A percentile compares a stretch with the other conserved stretches of the same genome.
phyloP scores from a whole-genome alignment of 108 stramenopile genomes.

The Pseudonitzschia delicatissima region DNA sequence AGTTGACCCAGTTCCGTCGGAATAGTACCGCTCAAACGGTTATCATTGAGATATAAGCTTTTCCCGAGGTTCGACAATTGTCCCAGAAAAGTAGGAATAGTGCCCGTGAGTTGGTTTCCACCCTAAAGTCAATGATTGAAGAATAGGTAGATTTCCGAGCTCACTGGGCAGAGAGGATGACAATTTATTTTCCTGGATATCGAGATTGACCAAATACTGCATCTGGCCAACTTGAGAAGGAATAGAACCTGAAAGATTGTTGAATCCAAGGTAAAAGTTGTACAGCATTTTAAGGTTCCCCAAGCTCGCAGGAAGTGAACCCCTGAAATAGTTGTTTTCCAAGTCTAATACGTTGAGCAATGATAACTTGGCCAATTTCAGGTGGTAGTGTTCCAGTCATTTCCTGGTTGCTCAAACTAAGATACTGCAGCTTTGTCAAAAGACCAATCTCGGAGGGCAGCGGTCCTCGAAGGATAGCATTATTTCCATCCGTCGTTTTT shows the following conservation, averaged over 20 bases:
- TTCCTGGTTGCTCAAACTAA: slow-evolving; percentile 21
- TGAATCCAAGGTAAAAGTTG: slow-evolving; percentile 37
- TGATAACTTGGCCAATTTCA: slow-evolving; percentile 17
- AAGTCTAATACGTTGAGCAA: slow-evolving; percentile 19
- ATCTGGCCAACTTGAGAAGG: slow-evolving; percentile 28
- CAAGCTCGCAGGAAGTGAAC: slow-evolving; percentile 45
- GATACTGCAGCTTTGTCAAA: slow-evolving; percentile 12
- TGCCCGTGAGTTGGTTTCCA: slow-evolving; percentile 34
- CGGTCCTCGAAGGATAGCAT: slow-evolving; percentile 15
- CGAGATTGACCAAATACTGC: slow-evolving; percentile 8
- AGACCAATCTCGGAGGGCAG: slow-evolving; percentile 40
- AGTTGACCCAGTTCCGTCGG: slow-evolving; percentile 20
- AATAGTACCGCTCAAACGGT: slow-evolving; percentile 13
- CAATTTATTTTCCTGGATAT: slow-evolving; percentile 24
- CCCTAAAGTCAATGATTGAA: slow-evolving; percentile 20
- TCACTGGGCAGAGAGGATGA: slow-evolving; percentile 19
- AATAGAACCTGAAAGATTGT: slow-evolving; percentile 12
- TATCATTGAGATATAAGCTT: slow-evolving; percentile 2
- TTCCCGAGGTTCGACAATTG: slow-evolving; percentile 14
- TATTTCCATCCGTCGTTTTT: neutral
- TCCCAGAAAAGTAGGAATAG: slow-evolving; percentile 36
- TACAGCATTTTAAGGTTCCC: slow-evolving; percentile 35
- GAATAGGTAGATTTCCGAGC: slow-evolving; percentile 9
- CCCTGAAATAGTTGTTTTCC: slow-evolving; percentile 40
- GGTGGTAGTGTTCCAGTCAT: slow-evolving; percentile 22